phyloP scores from a whole-genome alignment of 2,329 filamentous ascomycete genomes.

The Fusarium chaquense region DNA sequence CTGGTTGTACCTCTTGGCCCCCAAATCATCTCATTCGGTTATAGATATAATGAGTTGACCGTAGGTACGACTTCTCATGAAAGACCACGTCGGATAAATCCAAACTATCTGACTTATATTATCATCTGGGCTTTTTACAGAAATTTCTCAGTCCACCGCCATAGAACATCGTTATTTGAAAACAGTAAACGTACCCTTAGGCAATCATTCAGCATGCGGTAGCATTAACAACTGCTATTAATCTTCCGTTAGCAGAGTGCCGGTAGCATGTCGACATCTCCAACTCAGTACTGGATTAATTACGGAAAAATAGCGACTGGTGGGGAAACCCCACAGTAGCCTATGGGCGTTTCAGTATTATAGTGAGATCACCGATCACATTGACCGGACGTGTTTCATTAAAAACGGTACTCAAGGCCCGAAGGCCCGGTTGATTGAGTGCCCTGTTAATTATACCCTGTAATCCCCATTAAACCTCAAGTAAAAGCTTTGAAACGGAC shows the following conservation, averaged over 20 bases:
- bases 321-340: not conserved
- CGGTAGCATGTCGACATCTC: not conserved
- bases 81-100: too few species aligned
- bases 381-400: not conserved
- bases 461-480: not conserved
- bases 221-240: not conserved
- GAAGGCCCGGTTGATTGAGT: not conserved
- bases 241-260: not conserved
- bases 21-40: too few species aligned
- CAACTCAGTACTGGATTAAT: not conserved
- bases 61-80: too few species aligned
- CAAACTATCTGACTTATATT: too few species aligned
- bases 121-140: too few species aligned
- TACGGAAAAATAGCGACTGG: not conserved
- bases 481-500: not conserved
- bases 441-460: not conserved
- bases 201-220: not conserved
- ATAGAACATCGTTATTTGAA: not conserved
- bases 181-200: not conserved
- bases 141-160: too few species aligned
- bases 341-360: not conserved
- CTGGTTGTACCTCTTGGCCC: too few species aligned
- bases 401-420: not conserved
- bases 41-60: too few species aligned
- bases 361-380: not conserved